Conservation (phyloP, 345 rosid genomes). For the Syzygium oleosum region DNA sequence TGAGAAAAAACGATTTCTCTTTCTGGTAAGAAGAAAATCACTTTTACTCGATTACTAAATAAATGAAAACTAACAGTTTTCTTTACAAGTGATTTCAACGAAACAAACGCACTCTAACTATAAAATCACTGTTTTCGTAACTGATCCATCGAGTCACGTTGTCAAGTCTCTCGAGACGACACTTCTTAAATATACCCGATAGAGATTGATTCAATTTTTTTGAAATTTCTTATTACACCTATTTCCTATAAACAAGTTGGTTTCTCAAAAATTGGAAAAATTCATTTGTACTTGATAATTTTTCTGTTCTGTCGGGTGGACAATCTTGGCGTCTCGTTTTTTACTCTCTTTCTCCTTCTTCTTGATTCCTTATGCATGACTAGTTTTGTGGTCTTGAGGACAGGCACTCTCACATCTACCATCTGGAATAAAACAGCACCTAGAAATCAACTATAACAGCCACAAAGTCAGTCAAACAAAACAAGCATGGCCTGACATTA, state of each 20-base stretch:
- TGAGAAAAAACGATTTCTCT: too few relatives aligned
- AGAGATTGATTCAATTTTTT: neutral
- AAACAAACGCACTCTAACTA: too few relatives aligned
- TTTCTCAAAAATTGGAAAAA: neutral
- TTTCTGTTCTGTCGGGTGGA: neutral
- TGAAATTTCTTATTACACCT: neutral
- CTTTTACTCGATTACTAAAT: too few relatives aligned
- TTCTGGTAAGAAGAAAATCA: too few relatives aligned
- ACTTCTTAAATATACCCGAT: neutral
- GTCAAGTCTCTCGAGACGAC: neutral
- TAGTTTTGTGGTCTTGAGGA: neutral
- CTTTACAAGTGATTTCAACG: too few relatives aligned
- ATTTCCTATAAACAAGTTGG: neutral
- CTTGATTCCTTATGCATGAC: neutral
- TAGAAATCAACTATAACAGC: neutral
- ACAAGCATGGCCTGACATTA: neutral
- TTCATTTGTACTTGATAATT: neutral
- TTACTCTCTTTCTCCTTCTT: neutral
- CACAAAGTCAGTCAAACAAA: neutral
- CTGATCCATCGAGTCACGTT: neutral
- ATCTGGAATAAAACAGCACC: neutral
- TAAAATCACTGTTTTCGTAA: neutral
- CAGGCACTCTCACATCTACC: neutral
- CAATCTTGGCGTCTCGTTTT: neutral
- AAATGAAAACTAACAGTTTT: too few relatives aligned